A percentile compares a stretch with the other conserved stretches of the same genome.
These are phyloP conservation scores for Extremus antarcticus DNA, from an alignment of 495 filamentous ascomycete genomes.

Conservation along the genomic window DNA sequence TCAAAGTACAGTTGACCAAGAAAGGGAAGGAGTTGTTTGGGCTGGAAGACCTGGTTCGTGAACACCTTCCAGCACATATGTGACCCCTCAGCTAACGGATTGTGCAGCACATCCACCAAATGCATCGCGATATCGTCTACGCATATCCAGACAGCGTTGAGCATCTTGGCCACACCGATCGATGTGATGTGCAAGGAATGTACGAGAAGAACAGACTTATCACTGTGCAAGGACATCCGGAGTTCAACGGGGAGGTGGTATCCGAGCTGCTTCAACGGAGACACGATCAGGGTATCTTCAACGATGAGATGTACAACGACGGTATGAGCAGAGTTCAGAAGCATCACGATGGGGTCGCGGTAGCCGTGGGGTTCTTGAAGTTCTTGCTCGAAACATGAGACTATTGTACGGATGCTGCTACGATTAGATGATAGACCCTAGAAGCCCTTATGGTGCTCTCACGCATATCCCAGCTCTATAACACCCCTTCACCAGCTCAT, in stretches of 20 bases:
- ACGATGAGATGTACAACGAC: constrained; percentile 50
- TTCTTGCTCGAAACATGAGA: constrained; percentile 50
- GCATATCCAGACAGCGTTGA: constrained; percentile 50
- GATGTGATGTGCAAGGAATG: constrained; percentile 73
- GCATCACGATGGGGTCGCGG: constrained; percentile 63
- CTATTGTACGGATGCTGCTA: background rate
- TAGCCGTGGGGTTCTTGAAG: constrained; percentile 58
- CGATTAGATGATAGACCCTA: background rate
- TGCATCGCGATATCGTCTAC: constrained; percentile 78
- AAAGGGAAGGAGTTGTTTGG: constrained; percentile 66
- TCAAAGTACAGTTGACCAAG: constrained; percentile 54
- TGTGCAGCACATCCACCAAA: constrained; percentile 66
- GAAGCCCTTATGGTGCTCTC: no score
- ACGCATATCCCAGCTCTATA: no score
- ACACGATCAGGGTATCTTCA: constrained; percentile 52
- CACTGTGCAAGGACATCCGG: constrained; percentile 84
- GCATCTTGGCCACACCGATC: constrained; percentile 51
- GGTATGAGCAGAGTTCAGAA: constrained; percentile 53
- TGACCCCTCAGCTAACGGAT: constrained; percentile 6
- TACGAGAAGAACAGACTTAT: constrained; percentile 55
- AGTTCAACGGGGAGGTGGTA: constrained; percentile 70
- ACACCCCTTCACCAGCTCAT: no score
- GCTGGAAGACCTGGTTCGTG: constrained; percentile 50
- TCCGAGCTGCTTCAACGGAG: constrained; percentile 53
- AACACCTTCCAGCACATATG: background rate